A percentile compares a stretch with the other conserved stretches of the same genome.
phyloP scores from a whole-genome alignment of 225 moss, liverwort and hornwort species.

The Pseudoscleropodium purum region DNA sequence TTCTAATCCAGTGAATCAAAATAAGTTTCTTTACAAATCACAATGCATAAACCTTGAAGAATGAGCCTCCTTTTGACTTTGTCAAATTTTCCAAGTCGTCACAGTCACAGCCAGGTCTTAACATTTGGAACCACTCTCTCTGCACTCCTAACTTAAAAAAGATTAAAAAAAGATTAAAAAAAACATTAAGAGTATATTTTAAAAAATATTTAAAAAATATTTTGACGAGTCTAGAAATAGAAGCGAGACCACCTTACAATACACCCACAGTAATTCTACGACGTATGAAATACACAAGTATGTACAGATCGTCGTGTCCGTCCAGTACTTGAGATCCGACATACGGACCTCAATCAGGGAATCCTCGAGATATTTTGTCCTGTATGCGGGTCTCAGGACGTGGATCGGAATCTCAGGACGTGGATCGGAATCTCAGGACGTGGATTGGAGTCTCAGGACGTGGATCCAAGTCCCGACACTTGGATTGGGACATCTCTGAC shows the following conservation, averaged over 20 bases:
- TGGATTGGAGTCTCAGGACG: not conserved
- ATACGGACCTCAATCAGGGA: not conserved
- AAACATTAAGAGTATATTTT: too few relatives aligned
- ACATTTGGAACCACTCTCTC: not conserved
- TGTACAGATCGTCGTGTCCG: not conserved
- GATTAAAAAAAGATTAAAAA: not conserved
- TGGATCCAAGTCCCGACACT: not conserved
- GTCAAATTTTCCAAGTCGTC: constrained; percentile 1
- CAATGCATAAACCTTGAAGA: not conserved
- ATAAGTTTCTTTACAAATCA: not conserved
- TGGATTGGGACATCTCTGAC: not conserved
- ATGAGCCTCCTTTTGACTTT: constrained; percentile 1
- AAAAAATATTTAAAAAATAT: too few relatives aligned
- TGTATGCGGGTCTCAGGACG: not conserved
- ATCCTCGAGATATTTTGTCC: not conserved
- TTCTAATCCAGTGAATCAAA: not conserved
- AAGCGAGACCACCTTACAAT: not conserved
- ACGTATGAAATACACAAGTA: not conserved
- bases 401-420: not conserved
- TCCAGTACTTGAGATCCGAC: not conserved
- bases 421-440: not conserved
- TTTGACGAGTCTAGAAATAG: not conserved
- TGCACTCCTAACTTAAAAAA: not conserved
- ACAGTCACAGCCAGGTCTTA: not conserved
- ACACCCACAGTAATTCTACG: not conserved